Evolutionary conservation across 108 stramenopile species (phyloP).

Genomic region (Licmophora abbreviata): DNA sequence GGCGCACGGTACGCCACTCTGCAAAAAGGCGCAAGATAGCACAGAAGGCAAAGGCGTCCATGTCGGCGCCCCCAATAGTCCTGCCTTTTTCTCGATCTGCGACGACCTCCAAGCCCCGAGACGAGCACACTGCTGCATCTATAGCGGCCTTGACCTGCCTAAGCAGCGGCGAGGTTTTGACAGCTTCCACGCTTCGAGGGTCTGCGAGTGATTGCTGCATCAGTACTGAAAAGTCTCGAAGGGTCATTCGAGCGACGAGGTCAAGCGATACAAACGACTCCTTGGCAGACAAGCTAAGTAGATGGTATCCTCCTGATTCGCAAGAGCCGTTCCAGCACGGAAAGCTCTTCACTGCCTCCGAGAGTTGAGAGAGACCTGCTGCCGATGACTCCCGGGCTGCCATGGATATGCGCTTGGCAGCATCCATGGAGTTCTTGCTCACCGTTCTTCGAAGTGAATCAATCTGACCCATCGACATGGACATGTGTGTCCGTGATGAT

Average conservation of each 20-base stretch:
- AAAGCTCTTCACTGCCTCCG: background rate
- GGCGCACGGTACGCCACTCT: slow-evolving; percentile 32
- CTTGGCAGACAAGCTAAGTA: background rate
- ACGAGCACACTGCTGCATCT: background rate
- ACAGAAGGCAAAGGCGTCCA: slow-evolving; percentile 26
- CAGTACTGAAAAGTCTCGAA: background rate
- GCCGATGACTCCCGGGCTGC: background rate
- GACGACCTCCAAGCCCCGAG: background rate
- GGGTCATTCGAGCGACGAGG: background rate
- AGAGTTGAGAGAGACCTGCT: background rate
- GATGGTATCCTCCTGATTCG: background rate
- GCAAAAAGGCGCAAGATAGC: slow-evolving; percentile 20
- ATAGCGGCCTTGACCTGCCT: background rate
- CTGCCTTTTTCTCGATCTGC: background rate
- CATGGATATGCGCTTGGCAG: no score
- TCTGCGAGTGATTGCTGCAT: background rate
- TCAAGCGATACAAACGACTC: background rate
- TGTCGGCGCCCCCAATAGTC: slow-evolving; percentile 9
- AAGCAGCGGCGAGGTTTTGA: background rate
- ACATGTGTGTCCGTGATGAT: no score
- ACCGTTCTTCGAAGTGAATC: no score
- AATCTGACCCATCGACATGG: no score
- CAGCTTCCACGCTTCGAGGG: no score
- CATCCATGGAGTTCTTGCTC: no score
- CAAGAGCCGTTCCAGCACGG: background rate